Evolutionary conservation across 202 grass and related monocot species (phyloP), one percentile per base, ranked within the genome.

Genomic region (Schoenoplectus tabernaemontani): DNA sequence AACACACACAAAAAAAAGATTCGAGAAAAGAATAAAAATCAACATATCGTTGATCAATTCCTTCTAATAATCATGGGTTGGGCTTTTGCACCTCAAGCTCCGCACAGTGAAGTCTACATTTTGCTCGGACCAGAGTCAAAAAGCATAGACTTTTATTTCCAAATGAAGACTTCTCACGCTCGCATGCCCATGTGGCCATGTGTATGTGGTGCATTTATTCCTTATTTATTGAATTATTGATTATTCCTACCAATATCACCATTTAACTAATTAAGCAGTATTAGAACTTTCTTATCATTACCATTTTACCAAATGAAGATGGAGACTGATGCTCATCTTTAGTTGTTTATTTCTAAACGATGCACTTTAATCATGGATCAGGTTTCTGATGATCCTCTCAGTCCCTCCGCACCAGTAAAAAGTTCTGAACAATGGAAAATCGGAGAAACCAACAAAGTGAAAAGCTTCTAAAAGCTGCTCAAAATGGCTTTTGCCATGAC

Each of bases 381-480:
- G 9, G 66, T 46, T 70, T 70, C 41, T 70, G 20, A 70, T 70
- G 66, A 4, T 66, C n/a, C 1, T 5, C 2, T 42, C 19, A 1
- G 0, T 61, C 10, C 12, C 30, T 64, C 47, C 47, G 15, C 36
- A 66, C 36, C 36, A 10, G 20, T 44, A 9, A 41, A 22, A 13
- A 30, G 30, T 64, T 28, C 28, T 73, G 19, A 5, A 51, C 36
- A 33, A 20, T 34, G 51, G 50, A 66, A 44, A 24, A 34, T 10
- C n/a, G 46, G 5, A 36, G 24, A 75, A 75, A 75, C 46, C 70
- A 75, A 75, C 70, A 75, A 54, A 75, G 28, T 10, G 28, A 36
- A 74, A 54, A 56, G 70, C 70, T 75, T 75, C 28, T 36, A 56
- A 75, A 75, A 75, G 70, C 70, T 54, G 70, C 70, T 75, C 7